Conservation (phyloP, 2,329 filamentous ascomycete species). For the Xylariaceae sp. region DNA sequence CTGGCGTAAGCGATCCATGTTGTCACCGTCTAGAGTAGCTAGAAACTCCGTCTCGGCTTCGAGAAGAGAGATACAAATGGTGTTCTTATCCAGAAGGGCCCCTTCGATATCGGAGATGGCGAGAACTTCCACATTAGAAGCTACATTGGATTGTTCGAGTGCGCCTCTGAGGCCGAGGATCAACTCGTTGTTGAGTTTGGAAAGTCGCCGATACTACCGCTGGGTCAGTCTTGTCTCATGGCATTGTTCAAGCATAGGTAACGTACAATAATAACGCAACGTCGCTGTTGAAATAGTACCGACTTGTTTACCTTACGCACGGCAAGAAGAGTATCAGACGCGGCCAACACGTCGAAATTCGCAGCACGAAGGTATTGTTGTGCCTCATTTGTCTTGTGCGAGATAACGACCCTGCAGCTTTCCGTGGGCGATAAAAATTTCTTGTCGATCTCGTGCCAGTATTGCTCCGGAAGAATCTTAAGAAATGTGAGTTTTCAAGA, state of each 20-base stretch:
- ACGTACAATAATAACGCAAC: no score
- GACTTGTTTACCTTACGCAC: not conserved
- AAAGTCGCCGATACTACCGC: no score
- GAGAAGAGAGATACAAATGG: constrained; percentile 20
- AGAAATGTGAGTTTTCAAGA: no score
- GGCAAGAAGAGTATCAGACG: not conserved
- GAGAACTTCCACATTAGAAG: no score
- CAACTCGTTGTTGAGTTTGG: no score
- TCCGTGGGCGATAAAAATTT: constrained; percentile 16
- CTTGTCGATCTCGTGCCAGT: no score
- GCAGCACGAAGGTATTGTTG: not conserved
- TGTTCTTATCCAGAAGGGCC: not conserved
- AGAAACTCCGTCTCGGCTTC: constrained; percentile 28
- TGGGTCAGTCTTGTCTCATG: no score
- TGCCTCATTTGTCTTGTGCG: constrained; percentile 8
- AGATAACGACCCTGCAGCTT: not conserved
- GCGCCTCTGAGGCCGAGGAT: no score
- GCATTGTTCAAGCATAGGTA: no score
- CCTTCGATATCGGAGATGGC: not conserved
- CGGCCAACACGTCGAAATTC: constrained; percentile 18
- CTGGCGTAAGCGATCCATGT: constrained; percentile 26
- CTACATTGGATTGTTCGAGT: no score
- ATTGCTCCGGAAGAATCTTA: no score
- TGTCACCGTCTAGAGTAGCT: constrained; percentile 9
- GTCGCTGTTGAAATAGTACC: constrained; percentile 1